These are phyloP conservation scores for Collybia nuda DNA, from an alignment of 768 basidiomycete genomes.

Conservation along the genomic window DNA sequence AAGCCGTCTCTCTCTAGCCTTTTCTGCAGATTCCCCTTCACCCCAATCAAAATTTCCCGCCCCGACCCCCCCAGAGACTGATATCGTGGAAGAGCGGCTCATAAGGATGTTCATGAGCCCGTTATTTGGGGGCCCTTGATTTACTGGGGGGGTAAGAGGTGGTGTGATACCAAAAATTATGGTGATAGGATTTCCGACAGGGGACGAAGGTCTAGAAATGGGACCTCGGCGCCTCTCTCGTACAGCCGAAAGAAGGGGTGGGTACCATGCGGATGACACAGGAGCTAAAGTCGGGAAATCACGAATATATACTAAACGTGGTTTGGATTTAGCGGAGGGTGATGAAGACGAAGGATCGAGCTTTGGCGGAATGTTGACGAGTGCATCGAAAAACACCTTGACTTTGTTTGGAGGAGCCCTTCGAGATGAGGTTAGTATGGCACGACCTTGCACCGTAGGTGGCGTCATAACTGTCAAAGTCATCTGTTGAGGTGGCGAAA, in stretches of 20 bases:
- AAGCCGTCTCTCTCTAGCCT: constrained; percentile 70
- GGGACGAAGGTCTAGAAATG: constrained; percentile 56
- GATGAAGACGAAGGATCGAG: constrained; percentile 20
- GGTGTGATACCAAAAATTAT: constrained; percentile 91
- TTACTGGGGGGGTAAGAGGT: constrained; percentile 53
- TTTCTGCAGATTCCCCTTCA: constrained; percentile 65
- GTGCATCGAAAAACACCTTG: constrained; percentile 73
- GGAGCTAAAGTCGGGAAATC: constrained; percentile 77
- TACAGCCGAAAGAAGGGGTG: constrained; percentile 77
- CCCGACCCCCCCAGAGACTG: constrained; percentile 30
- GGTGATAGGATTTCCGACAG: constrained; percentile 67
- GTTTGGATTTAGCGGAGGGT: constrained; percentile 31
- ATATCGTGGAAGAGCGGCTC: constrained; percentile 35
- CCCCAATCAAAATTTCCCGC: constrained; percentile 53
- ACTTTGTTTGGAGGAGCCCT: constrained; percentile 54
- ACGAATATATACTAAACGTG: constrained; percentile 82
- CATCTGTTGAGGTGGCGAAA: constrained; percentile 36
- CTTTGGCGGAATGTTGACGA: constrained; percentile 61
- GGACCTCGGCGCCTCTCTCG: constrained; percentile 70
- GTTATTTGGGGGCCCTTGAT: constrained; percentile 24
- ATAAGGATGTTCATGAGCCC: constrained; percentile 45
- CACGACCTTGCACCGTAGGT: constrained; percentile 32
- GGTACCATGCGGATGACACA: constrained; percentile 77
- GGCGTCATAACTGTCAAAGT: constrained; percentile 42
- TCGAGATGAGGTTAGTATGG: constrained; percentile 41